A percentile compares a stretch with the other conserved stretches of the same genome.
phyloP scores from a whole-genome alignment of 75 land plant species.

The Cryptomeria japonica region DNA sequence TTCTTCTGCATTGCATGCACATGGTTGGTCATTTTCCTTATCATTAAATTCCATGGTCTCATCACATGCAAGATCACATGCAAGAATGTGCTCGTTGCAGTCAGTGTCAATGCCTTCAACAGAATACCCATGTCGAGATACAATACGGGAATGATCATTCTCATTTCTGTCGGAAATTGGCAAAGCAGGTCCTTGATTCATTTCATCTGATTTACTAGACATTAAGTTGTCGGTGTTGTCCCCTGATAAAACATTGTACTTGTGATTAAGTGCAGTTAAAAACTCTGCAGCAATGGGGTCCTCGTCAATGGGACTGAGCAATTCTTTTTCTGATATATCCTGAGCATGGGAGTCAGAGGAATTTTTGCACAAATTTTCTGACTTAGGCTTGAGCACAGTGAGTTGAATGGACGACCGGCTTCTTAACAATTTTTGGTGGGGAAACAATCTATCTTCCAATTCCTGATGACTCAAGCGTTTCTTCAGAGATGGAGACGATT shows the following conservation, averaged over 20 bases:
- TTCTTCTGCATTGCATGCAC: slow-evolving; percentile 19
- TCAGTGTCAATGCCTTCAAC: not conserved
- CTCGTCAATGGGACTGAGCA: slow-evolving; percentile 28
- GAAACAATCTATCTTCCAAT: slow-evolving; percentile 63
- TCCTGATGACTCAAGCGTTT: slow-evolving; percentile 37
- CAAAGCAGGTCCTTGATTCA: not conserved
- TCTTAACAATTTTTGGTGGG: slow-evolving; percentile 66
- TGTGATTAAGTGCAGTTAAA: slow-evolving; percentile 43
- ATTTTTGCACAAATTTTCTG: slow-evolving; percentile 11
- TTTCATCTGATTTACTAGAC: slow-evolving; percentile 3
- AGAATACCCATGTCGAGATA: slow-evolving; percentile 19
- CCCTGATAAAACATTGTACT: slow-evolving; percentile 18
- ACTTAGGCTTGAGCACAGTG: not conserved
- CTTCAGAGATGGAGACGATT: slow-evolving; percentile 8
- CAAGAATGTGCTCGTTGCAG: not conserved
- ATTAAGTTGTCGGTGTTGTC: not conserved
- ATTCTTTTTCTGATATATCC: slow-evolving; percentile 12
- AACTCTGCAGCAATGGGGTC: slow-evolving; percentile 63
- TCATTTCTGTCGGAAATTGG: not conserved
- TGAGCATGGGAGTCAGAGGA: slow-evolving; percentile 13
- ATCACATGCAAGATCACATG: slow-evolving; percentile 26
- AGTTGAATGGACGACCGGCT: slow-evolving; percentile 16
- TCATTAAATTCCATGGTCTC: slow-evolving; percentile 49
- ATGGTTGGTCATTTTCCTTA: slow-evolving; percentile 41
- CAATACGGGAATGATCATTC: slow-evolving; percentile 18